Evolutionary conservation across 2,329 filamentous ascomycete genomes (phyloP).

Genomic region (Arthroderma sp.): DNA sequence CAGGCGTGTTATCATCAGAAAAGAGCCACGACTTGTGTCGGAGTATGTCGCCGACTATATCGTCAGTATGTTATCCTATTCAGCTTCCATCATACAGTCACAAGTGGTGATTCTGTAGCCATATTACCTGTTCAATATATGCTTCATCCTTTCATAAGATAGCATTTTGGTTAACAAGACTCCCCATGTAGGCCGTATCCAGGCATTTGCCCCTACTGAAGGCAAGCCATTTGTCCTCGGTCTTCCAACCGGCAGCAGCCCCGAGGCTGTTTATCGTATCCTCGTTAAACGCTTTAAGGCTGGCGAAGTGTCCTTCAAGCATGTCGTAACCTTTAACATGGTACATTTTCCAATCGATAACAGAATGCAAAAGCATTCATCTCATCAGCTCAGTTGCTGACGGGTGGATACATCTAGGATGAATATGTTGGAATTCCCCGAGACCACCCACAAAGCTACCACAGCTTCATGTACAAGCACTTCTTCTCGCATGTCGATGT

Average conservation of each 20-base stretch:
- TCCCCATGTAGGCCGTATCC: conserved; percentile 53
- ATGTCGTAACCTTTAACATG: conserved; percentile 92
- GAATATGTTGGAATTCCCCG: conserved; percentile 76
- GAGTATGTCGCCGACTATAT: conserved; percentile 72
- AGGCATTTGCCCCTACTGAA: conserved; percentile 57
- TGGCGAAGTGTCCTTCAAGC: conserved; percentile 60
- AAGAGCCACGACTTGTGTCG: conserved; percentile 55
- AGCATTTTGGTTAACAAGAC: too few relatives aligned
- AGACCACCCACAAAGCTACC: conserved; percentile 74
- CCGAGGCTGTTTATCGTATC: conserved; percentile 62
- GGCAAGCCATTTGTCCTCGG: conserved; percentile 68
- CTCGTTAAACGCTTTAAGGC: conserved; percentile 44
- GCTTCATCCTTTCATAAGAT: too few relatives aligned
- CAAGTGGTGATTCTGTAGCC: too few relatives aligned
- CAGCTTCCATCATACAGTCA: not conserved
- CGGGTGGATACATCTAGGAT: conserved; percentile 39
- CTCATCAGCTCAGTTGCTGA: too few relatives aligned
- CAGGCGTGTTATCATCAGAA: conserved; percentile 75
- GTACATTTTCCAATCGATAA: conserved; percentile 29
- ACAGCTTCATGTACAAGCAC: conserved; percentile 87
- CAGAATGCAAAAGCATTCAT: too few relatives aligned
- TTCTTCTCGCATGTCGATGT: conserved; percentile 82
- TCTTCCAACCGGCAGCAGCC: conserved; percentile 70
- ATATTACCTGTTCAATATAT: too few relatives aligned
- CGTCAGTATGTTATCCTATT: conserved; percentile 40